phyloP scores from a whole-genome alignment of 179 eudicot genomes.

The Amaranthus tricolor region DNA sequence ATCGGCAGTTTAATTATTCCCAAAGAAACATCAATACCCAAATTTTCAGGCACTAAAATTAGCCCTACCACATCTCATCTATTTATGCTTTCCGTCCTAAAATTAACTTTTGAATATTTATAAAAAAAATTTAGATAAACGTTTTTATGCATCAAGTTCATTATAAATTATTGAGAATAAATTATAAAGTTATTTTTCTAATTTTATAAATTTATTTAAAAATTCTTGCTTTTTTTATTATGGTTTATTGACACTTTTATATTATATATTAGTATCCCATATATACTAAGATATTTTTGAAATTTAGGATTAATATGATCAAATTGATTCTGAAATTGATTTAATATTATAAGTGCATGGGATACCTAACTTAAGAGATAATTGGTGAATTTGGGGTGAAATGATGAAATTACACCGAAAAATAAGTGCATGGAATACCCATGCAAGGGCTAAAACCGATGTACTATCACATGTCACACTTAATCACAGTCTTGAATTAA shows the following conservation, averaged over 20 bases:
- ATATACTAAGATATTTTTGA: too few species aligned
- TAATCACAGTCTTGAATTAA: slow-evolving; percentile 10
- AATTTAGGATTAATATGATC: not conserved
- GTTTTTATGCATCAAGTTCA: too few species aligned
- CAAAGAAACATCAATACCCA: not conserved
- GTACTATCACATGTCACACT: slow-evolving; percentile 31
- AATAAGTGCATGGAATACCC: slow-evolving; percentile 24
- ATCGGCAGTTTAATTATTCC: not conserved
- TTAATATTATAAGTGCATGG: not conserved
- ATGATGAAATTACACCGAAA: not conserved
- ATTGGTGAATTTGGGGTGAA: too few species aligned
- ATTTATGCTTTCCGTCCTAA: not conserved
- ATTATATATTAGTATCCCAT: too few species aligned
- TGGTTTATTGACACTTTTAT: too few species aligned
- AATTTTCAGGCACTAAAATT: not conserved
- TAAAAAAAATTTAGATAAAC: too few species aligned
- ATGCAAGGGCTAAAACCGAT: slow-evolving; percentile 24
- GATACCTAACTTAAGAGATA: not conserved
- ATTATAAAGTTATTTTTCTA: too few species aligned
- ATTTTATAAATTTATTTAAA: too few species aligned
- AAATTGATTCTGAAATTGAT: not conserved
- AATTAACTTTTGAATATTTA: not conserved
- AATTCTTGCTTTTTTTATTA: too few species aligned
- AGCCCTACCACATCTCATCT: not conserved
- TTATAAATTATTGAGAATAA: too few species aligned